Evolutionary conservation across 345 rosid genomes (phyloP), one percentile per base, ranked within the genome.

Genomic region (Laguncularia racemosa): DNA sequence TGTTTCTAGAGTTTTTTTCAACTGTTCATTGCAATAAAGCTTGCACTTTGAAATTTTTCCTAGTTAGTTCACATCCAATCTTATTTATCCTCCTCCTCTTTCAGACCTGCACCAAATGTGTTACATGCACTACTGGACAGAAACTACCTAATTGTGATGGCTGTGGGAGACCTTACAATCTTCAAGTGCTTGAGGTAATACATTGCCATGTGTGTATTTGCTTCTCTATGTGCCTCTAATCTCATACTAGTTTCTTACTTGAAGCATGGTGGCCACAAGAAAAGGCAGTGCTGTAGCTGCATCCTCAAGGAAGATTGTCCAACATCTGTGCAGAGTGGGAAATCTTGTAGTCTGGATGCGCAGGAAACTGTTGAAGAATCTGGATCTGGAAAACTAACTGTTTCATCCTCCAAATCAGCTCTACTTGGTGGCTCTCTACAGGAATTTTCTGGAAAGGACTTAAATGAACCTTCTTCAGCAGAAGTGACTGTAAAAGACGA

Each of bases 271-370:
- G 21, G 18, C 33, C 49, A 40, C 49, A 60, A 64, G 20, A 57
- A 62, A 59, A 67, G 55, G 51, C 56, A 53, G 55, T 58, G 61
- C 56, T 60, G 71, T 54, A 56, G 68, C 49, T 74, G 67, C 60
- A 49, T 23, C 49, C 50, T 57, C 28, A 57, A 51, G 52, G 61
- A 49, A 60, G 73, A 45, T 46, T 50, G 58, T 21, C 62, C 62
- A 56, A 56, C 60, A 12, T 57, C 59, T 59, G 57, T 53, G 26
- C 45, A 58, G 2, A 16, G 59, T 38, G 57, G 40, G 15, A 44
- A 56, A 46, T 63, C 59, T 18, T 53, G 58, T 54, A 52, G 52
- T 49, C 16, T 56, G 50, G 69, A 73, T 67, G 55, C 46, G 21
- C 50, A 44, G 38, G 51, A 68, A 52, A 46, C 40, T 58, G 38